phyloP scores from a whole-genome alignment of 2,329 filamentous ascomycete genomes.

The Ceratocystis cacaofunesta region DNA sequence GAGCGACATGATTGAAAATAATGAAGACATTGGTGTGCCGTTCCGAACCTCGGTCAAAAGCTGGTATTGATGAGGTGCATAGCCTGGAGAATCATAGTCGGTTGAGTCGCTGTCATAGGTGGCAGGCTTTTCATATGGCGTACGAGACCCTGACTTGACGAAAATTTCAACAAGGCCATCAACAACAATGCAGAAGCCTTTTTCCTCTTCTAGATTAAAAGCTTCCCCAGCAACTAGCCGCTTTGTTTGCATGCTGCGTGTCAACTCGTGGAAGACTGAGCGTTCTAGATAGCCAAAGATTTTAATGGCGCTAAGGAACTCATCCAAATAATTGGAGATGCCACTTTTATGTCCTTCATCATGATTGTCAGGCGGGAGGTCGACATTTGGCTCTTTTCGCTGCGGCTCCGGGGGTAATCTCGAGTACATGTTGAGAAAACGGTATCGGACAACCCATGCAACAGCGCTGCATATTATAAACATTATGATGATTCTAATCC shows the following conservation, averaged over 20 bases:
- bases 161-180: conserved; percentile 96
- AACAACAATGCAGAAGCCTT: conserved; percentile 93
- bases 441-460: conserved; percentile 89
- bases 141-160: conserved; percentile 63
- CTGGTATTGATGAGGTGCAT: conserved; percentile 70
- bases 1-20: conserved; percentile 92
- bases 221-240: conserved; percentile 95
- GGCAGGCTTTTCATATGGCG: conserved; percentile 24
- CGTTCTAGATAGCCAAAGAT: conserved; percentile 95
- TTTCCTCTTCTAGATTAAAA: conserved; percentile 86
- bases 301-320: conserved; percentile 96
- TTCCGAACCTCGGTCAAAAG: conserved; percentile 95
- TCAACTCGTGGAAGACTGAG: conserved; percentile 94
- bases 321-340: conserved; percentile 89
- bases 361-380: conserved; percentile 84
- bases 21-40: conserved; percentile 91
- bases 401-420: conserved; percentile 86
- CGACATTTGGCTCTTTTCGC: conserved; percentile 87
- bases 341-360: conserved; percentile 83
- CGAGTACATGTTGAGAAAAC: conserved; percentile 94
- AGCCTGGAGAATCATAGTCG: conserved; percentile 50
- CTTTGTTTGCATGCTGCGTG: conserved; percentile 91
- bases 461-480: conserved; percentile 65
- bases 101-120: conserved; percentile 32
- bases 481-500: conserved; percentile 55